Conservation (phyloP, 1,139 yeast species). For the Pneumocystis oryctolagi region DNA sequence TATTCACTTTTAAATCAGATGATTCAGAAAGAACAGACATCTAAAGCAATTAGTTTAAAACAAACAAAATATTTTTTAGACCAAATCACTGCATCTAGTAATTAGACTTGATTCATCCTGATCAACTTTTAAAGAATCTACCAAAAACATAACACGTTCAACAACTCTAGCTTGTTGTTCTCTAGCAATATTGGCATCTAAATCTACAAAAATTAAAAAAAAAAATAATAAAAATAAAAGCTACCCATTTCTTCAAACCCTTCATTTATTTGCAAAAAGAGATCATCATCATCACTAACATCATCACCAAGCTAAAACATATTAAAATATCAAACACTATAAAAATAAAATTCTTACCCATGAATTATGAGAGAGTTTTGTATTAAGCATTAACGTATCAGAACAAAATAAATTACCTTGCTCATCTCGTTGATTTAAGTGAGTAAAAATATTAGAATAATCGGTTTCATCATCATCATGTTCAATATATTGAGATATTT, state of each 20-base stretch:
- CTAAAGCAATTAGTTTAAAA: background rate
- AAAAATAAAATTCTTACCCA: background rate
- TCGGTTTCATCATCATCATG: slow-evolving; percentile 17
- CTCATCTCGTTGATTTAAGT: background rate
- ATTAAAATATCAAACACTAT: background rate
- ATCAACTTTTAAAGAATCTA: slow-evolving; percentile 15
- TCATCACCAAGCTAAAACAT: slow-evolving; percentile 6
- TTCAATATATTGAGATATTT: slow-evolving; percentile 11
- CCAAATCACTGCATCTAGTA: slow-evolving; percentile 4
- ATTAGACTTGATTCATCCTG: slow-evolving; percentile 2
- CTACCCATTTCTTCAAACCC: slow-evolving; percentile 14
- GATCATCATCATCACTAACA: slow-evolving; percentile 18
- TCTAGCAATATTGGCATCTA: slow-evolving; percentile 18
- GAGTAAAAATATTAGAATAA: slow-evolving; percentile 15
- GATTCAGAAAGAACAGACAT: slow-evolving; percentile 28
- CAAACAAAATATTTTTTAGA: background rate
- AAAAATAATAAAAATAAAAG: background rate
- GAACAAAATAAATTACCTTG: slow-evolving; percentile 1
- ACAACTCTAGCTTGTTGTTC: slow-evolving; percentile 18
- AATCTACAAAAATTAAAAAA: slow-evolving; percentile 3
- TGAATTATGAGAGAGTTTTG: slow-evolving; percentile 3
- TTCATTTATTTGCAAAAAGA: slow-evolving; percentile 19
- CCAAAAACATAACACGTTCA: slow-evolving; percentile 13
- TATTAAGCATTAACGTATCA: background rate
- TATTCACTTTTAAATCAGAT: slow-evolving; percentile 18